Conservation (phyloP, 2,329 filamentous ascomycete genomes). For the Magnaporthales sp. region DNA sequence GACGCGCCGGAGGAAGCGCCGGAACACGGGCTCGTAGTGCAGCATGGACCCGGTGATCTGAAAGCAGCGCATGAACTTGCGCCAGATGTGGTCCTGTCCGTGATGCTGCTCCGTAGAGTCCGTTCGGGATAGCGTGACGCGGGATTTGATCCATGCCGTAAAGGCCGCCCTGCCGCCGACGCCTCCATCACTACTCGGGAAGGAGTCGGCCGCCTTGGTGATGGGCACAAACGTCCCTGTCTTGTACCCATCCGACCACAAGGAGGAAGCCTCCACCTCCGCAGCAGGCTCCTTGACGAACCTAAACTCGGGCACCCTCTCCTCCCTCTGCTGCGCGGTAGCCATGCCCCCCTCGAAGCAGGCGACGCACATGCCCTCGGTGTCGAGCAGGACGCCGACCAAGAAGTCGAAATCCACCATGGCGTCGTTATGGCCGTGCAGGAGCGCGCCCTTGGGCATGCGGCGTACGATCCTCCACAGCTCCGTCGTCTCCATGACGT, state of each 20-base stretch:
- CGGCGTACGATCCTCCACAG: constrained; percentile 76
- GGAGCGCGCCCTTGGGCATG: constrained; percentile 81
- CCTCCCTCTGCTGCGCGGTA: constrained; percentile 41
- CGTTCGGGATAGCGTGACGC: constrained; percentile 61
- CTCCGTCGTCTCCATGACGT: constrained; percentile 75
- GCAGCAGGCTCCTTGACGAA: constrained; percentile 40
- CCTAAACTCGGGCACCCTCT: constrained; percentile 44
- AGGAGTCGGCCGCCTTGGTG: constrained; percentile 58
- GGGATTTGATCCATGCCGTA: constrained; percentile 64
- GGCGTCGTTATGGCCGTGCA: constrained; percentile 85
- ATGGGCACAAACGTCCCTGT: constrained; percentile 49
- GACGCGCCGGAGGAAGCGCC: constrained; percentile 63
- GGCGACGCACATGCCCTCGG: constrained; percentile 64
- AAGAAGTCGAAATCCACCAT: constrained; percentile 85
- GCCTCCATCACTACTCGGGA: constrained; percentile 40
- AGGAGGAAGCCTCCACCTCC: constrained; percentile 32
- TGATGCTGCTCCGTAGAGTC: constrained; percentile 76
- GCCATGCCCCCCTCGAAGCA: constrained; percentile 48
- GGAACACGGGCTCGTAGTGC: constrained; percentile 85
- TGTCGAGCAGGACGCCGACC: constrained; percentile 60
- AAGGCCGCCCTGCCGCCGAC: constrained; percentile 63
- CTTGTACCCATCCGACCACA: constrained; percentile 62
- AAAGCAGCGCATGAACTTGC: constrained; percentile 71
- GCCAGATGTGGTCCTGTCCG: constrained; percentile 77
- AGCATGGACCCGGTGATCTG: constrained; percentile 64